phyloP scores from a whole-genome alignment of 169 alveolate genomes.

The Besnoitia besnoiti region DNA sequence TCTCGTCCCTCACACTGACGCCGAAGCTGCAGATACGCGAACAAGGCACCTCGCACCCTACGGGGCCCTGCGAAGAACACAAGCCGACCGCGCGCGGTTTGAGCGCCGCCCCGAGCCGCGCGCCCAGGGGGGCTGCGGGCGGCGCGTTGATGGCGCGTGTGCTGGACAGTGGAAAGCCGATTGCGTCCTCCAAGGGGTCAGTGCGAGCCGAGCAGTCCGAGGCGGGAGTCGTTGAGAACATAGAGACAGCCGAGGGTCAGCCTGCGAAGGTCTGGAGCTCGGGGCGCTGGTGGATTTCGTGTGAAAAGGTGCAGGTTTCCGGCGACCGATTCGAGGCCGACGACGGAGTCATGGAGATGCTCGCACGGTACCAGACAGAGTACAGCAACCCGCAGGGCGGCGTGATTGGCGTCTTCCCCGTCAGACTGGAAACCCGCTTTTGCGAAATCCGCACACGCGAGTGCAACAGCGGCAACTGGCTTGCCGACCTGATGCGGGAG shows the following conservation, averaged over 20 bases:
- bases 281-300: constrained; percentile 68
- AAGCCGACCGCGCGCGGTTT: neutral
- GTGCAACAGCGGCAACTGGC: constrained; percentile 79
- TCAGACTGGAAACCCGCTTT: constrained; percentile 80
- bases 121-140: no score
- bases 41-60: constrained; percentile 1
- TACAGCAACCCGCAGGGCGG: constrained; percentile 51
- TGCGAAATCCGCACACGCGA: constrained; percentile 77
- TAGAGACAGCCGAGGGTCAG: neutral
- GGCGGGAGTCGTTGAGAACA: neutral
- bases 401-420: constrained; percentile 76
- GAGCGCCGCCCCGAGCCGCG: neutral
- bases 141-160: no score
- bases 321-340: constrained; percentile 52
- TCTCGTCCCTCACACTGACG: constrained; percentile 71
- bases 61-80: neutral
- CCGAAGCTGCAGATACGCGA: constrained; percentile 49
- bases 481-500: constrained; percentile 79
- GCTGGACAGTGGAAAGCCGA: no score
- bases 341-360: constrained; percentile 64
- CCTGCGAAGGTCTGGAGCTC: constrained; percentile 23
- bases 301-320: constrained; percentile 58
- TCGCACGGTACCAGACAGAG: constrained; percentile 66
- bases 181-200: no score
- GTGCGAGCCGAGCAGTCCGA: no score